A percentile compares a stretch with the other conserved stretches of the same genome.
These are phyloP conservation scores for Austroboletus niveus DNA, from an alignment of 1,284 basidiomycete species.

Conservation along the genomic window DNA sequence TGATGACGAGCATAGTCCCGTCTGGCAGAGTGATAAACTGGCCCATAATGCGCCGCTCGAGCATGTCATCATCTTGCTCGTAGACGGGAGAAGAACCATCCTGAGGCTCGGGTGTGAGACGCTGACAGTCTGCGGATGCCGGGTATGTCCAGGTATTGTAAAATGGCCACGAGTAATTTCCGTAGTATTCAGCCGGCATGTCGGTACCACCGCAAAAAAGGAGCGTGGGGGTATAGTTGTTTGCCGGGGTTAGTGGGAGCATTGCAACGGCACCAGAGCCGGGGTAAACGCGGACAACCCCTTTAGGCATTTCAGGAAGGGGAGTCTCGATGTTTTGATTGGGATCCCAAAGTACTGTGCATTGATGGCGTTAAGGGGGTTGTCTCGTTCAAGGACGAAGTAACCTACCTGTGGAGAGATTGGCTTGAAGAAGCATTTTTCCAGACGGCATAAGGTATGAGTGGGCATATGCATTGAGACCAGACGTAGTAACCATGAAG, in stretches of 20 bases:
- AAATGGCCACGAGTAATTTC: slow-evolving; percentile 67
- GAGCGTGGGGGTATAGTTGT: slow-evolving; percentile 84
- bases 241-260: slow-evolving; percentile 86
- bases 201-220: slow-evolving; percentile 90
- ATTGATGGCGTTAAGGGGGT: background rate
- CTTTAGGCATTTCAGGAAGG: slow-evolving; percentile 61
- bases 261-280: slow-evolving; percentile 89
- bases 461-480: slow-evolving; percentile 88
- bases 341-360: slow-evolving; percentile 51
- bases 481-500: slow-evolving; percentile 80
- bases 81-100: slow-evolving; percentile 56
- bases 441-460: slow-evolving; percentile 86
- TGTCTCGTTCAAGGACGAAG: background rate
- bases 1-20: slow-evolving; percentile 71
- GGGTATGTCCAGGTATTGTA: slow-evolving; percentile 65
- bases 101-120: slow-evolving; percentile 77
- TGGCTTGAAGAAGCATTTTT: slow-evolving; percentile 82
- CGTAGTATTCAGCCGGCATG: slow-evolving; percentile 70
- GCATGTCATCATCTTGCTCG: slow-evolving; percentile 71
- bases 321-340: slow-evolving; percentile 57
- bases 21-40: slow-evolving; percentile 82
- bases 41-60: slow-evolving; percentile 82
- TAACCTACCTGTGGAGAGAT: slow-evolving; percentile 65
- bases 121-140: slow-evolving; percentile 64
- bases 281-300: slow-evolving; percentile 85